Evolutionary conservation across 2,329 filamentous ascomycete genomes (phyloP).

Genomic region (Penicillium verrucosum): DNA sequence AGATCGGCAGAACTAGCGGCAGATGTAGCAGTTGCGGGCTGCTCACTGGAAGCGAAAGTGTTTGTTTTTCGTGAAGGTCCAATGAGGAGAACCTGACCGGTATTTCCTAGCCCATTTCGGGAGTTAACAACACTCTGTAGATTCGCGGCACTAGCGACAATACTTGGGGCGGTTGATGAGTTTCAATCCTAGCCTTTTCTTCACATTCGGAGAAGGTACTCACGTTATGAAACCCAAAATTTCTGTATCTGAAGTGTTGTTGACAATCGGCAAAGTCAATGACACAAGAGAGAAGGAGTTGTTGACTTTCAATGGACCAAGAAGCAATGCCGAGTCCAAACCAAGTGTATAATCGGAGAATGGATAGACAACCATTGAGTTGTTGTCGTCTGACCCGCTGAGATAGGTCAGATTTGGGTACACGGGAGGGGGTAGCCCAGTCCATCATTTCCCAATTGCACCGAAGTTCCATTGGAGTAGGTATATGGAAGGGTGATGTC

Average conservation of each 20-base stretch:
- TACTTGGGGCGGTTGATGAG: conserved; percentile 16
- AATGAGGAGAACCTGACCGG: conserved; percentile 67
- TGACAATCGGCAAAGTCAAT: conserved; percentile 73
- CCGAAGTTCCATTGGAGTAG: conserved; percentile 51
- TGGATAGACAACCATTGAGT: conserved; percentile 37
- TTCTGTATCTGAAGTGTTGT: conserved; percentile 58
- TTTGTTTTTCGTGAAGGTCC: conserved; percentile 67
- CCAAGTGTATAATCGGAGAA: conserved; percentile 44
- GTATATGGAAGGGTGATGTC: conserved; percentile 57
- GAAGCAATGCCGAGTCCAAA: conserved; percentile 59
- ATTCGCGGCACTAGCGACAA: conserved; percentile 51
- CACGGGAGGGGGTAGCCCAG: conserved; percentile 39
- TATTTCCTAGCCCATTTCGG: conserved; percentile 54
- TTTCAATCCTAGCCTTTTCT: conserved; percentile 23
- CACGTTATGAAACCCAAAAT: conserved; percentile 82
- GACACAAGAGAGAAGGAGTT: conserved; percentile 72
- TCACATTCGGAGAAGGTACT: conserved; percentile 62
- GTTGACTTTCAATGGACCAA: conserved; percentile 74
- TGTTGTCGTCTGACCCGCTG: conserved; percentile 24
- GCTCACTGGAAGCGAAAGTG: conserved; percentile 47
- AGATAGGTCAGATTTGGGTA: conserved; percentile 76
- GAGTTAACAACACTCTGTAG: conserved; percentile 46
- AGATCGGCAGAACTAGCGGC: conserved; percentile 40
- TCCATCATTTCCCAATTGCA: too few relatives aligned
- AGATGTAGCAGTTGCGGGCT: conserved; percentile 18